Evolutionary conservation across 208 protist genomes (phyloP).

Genomic region (Leishmania lainsoni): DNA sequence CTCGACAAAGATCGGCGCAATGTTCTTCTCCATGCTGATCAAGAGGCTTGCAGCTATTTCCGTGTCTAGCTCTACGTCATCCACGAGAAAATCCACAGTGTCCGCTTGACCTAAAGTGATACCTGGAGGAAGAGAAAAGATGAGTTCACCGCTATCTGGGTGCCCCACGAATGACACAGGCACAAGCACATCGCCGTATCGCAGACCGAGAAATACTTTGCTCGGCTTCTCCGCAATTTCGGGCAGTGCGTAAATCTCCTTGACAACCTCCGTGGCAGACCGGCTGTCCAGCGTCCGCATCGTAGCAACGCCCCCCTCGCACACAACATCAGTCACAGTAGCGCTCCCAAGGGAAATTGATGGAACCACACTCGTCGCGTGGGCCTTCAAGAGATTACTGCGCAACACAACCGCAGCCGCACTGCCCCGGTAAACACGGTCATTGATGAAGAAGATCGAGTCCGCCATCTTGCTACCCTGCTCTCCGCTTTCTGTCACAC

Average conservation of each 20-base stretch:
- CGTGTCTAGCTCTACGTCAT: slow-evolving; percentile 83
- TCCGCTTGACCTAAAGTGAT: slow-evolving; percentile 33
- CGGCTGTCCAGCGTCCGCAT: slow-evolving; percentile 47
- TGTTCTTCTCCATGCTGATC: slow-evolving; percentile 54
- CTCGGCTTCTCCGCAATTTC: slow-evolving; percentile 65
- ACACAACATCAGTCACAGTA: slow-evolving; percentile 36
- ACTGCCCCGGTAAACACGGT: slow-evolving; percentile 80
- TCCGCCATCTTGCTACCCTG: slow-evolving; percentile 43
- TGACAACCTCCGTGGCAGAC: slow-evolving; percentile 66
- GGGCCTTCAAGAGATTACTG: slow-evolving; percentile 62
- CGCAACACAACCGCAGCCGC: slow-evolving; percentile 75
- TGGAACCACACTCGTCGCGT: slow-evolving; percentile 65
- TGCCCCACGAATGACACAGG: slow-evolving; percentile 74
- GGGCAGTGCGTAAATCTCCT: slow-evolving; percentile 50
- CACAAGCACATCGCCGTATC: slow-evolving; percentile 48
- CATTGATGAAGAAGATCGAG: slow-evolving; percentile 85
- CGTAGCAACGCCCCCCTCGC: slow-evolving; percentile 48
- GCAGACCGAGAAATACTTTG: slow-evolving; percentile 73
- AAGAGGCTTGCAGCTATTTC: slow-evolving; percentile 71
- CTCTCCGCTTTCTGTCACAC: slow-evolving; percentile 7
- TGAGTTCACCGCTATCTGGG: slow-evolving; percentile 53
- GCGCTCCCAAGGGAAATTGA: slow-evolving; percentile 67
- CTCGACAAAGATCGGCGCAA: slow-evolving; percentile 50
- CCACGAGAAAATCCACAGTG: slow-evolving; percentile 70
- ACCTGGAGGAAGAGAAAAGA: slow-evolving; percentile 43